phyloP scores from a whole-genome alignment of 2,329 filamentous ascomycete species.

The Penicillium sp. region DNA sequence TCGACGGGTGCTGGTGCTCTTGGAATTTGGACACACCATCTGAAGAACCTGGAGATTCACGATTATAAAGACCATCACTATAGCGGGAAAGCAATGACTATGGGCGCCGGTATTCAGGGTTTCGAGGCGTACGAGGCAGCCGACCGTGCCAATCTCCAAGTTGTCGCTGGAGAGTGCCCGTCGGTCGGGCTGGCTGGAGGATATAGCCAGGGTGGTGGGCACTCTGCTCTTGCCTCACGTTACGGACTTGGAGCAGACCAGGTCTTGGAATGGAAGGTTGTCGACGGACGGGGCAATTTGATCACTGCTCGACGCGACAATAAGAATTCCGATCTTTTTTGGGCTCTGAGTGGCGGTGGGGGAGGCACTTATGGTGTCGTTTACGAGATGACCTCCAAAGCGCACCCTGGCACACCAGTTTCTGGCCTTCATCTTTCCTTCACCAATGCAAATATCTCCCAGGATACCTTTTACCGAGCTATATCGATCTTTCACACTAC shows the following conservation, averaged over 20 bases:
- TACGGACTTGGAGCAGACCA: slow-evolving; percentile 66
- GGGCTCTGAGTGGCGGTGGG: slow-evolving; percentile 27
- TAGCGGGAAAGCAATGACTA: slow-evolving; percentile 55
- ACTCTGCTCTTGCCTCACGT: slow-evolving; percentile 57
- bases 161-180: slow-evolving; percentile 61
- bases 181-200: slow-evolving; percentile 65
- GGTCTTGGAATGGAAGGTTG: slow-evolving; percentile 59
- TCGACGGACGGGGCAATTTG: slow-evolving; percentile 48
- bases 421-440: slow-evolving; percentile 54
- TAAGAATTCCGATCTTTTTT: slow-evolving; percentile 24
- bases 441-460: slow-evolving; percentile 34
- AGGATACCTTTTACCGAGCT: slow-evolving; percentile 55
- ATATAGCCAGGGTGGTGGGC: slow-evolving; percentile 65
- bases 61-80: slow-evolving; percentile 49
- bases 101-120: slow-evolving; percentile 61
- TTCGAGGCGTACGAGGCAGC: slow-evolving; percentile 54
- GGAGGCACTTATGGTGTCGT: slow-evolving; percentile 64
- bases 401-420: slow-evolving; percentile 50
- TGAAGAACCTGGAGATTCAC: slow-evolving; percentile 33
- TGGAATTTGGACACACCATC: slow-evolving; percentile 38
- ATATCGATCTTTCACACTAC: slow-evolving; percentile 54
- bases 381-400: slow-evolving; percentile 58
- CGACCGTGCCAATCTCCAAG: slow-evolving; percentile 49
- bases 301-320: slow-evolving; percentile 22
- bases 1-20: slow-evolving; percentile 60